Evolutionary conservation across 1,139 yeast genomes (phyloP).

Genomic region (Kazachstania sp.): DNA sequence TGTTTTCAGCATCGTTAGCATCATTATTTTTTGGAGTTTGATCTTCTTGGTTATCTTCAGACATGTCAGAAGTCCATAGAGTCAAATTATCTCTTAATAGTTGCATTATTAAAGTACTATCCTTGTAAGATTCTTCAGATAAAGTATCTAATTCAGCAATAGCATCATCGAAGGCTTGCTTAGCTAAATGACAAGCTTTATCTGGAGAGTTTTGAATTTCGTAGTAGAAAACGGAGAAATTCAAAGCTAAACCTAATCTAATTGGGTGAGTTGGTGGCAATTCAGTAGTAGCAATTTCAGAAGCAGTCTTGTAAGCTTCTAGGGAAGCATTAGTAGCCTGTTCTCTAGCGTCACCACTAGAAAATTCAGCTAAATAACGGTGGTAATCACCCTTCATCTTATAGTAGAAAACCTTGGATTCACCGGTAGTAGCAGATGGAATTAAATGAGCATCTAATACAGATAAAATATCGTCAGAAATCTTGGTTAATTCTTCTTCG

Average conservation of each 20-base stretch:
- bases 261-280: slow-evolving; percentile 98
- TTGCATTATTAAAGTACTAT: slow-evolving; percentile 97
- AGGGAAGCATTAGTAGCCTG: slow-evolving; percentile 87
- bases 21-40: slow-evolving; percentile 26
- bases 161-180: slow-evolving; percentile 98
- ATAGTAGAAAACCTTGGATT: slow-evolving; percentile 94
- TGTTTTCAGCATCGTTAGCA: slow-evolving; percentile 32
- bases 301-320: slow-evolving; percentile 91
- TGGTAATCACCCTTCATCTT: slow-evolving; percentile 99
- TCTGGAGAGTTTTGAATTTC: slow-evolving; percentile 97
- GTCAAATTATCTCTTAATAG: slow-evolving; percentile 96
- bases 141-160: slow-evolving; percentile 97
- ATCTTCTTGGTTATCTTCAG: slow-evolving; percentile 43
- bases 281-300: slow-evolving; percentile 94
- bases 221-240: slow-evolving; percentile 95
- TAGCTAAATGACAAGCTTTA: slow-evolving; percentile 97
- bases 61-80: slow-evolving; percentile 95
- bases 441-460: slow-evolving; percentile 86
- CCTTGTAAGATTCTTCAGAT: slow-evolving; percentile 97
- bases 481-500: slow-evolving; percentile 85
- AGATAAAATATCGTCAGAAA: slow-evolving; percentile 86
- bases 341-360: slow-evolving; percentile 83
- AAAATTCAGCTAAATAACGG: slow-evolving; percentile 97
- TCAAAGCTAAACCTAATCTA: slow-evolving; percentile 94
- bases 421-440: slow-evolving; percentile 93